These are phyloP conservation scores for Rhodofomes roseus DNA, from an alignment of 1,284 basidiomycete genomes.

Conservation along the genomic window DNA sequence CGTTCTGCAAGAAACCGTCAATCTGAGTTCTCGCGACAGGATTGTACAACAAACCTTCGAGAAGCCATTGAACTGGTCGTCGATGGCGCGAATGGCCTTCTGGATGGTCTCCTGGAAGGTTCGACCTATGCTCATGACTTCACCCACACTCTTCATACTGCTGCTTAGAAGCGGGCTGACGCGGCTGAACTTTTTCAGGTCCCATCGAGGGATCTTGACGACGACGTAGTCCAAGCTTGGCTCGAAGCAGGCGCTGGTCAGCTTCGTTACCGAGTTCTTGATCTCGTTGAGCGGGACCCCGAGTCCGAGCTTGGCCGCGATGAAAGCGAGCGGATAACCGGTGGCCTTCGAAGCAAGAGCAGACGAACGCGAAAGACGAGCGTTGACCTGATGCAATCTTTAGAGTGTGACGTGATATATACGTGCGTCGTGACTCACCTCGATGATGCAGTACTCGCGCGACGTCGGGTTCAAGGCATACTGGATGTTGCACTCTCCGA, in stretches of 20 bases:
- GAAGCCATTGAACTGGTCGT: slow-evolving; percentile 93
- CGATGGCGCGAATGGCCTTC: slow-evolving; percentile 96
- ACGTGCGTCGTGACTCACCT: slow-evolving; percentile 43
- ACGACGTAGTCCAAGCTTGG: slow-evolving; percentile 97
- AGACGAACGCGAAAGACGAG: slow-evolving; percentile 97
- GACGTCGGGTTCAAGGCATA: slow-evolving; percentile 96
- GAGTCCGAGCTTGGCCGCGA: slow-evolving; percentile 96
- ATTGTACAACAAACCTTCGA: slow-evolving; percentile 55
- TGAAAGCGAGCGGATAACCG: slow-evolving; percentile 97
- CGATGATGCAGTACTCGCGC: slow-evolving; percentile 98
- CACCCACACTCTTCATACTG: slow-evolving; percentile 98
- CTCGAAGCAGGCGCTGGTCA: slow-evolving; percentile 97
- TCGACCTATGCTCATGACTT: slow-evolving; percentile 98
- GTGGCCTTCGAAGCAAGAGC: slow-evolving; percentile 98
- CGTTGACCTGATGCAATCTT: slow-evolving; percentile 71
- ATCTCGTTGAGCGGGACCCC: slow-evolving; percentile 98
- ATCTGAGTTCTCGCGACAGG: too few species aligned
- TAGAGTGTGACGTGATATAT: slow-evolving; percentile 1
- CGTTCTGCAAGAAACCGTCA: slow-evolving; percentile 56
- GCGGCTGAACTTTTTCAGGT: slow-evolving; percentile 95
- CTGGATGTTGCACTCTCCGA: slow-evolving; percentile 99
- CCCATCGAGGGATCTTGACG: slow-evolving; percentile 99
- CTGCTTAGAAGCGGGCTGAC: slow-evolving; percentile 87
- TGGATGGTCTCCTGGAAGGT: slow-evolving; percentile 99
- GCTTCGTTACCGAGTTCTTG: slow-evolving; percentile 95